Conservation (phyloP, 805 yeast genomes). For the Torulaspora delbrueckii region DNA sequence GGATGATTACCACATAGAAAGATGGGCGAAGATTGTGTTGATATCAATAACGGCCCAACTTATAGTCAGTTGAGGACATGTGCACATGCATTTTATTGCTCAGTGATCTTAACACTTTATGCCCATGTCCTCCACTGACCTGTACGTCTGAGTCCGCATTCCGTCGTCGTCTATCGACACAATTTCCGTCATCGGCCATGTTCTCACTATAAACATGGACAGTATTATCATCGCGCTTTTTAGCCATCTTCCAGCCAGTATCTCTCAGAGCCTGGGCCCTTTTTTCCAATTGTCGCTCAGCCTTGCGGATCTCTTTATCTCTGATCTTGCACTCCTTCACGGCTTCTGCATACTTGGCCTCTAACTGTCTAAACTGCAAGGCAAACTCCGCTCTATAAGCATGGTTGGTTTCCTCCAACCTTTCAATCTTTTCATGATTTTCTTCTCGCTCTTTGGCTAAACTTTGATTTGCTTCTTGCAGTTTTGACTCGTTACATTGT, state of each 20-base stretch:
- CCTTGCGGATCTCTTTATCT: background rate
- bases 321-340: constrained; percentile 2
- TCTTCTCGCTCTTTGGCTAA: background rate
- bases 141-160: background rate
- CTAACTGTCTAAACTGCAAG: background rate
- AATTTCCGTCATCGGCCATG: background rate
- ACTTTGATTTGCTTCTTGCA: constrained; percentile 1
- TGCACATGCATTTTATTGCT: background rate
- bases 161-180: background rate
- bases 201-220: constrained; percentile 1
- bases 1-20: background rate
- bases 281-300: constrained; percentile 3
- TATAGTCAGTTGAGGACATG: background rate
- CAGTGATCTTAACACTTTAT: background rate
- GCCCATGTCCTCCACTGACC: background rate
- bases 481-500: background rate
- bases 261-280: constrained; percentile 3
- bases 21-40: background rate
- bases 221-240: background rate
- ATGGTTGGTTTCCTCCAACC: constrained; percentile 1
- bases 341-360: background rate
- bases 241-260: constrained; percentile 1
- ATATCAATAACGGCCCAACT: background rate
- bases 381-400: constrained; percentile 1
- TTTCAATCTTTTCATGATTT: background rate